phyloP scores from a whole-genome alignment of 495 filamentous ascomycete genomes.

The Aspergillus carlsbadensis region DNA sequence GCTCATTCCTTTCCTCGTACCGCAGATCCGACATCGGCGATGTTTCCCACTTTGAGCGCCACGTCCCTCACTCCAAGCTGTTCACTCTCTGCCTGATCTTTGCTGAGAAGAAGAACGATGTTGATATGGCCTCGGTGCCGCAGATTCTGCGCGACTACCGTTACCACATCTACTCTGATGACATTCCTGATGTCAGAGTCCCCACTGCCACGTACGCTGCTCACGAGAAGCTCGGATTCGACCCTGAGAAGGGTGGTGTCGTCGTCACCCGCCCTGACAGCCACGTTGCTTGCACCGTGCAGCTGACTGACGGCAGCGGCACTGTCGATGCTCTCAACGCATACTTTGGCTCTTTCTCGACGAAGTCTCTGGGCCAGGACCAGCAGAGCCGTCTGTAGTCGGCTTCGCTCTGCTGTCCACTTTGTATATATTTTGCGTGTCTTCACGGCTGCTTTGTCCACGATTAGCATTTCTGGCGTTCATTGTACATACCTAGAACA shows the following conservation, averaged over 20 bases:
- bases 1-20: conserved; percentile 69
- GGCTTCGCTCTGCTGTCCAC: not conserved
- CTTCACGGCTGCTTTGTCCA: conserved; percentile 20
- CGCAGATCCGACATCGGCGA: conserved; percentile 55
- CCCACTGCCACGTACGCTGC: conserved; percentile 69
- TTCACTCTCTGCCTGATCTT: conserved; percentile 76
- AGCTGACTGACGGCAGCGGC: conserved; percentile 68
- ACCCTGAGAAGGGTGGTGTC: conserved; percentile 69
- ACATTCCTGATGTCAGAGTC: conserved; percentile 70
- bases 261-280: conserved; percentile 84
- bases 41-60: conserved; percentile 75
- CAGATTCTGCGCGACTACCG: conserved; percentile 68
- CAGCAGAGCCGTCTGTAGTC: conserved; percentile 42
- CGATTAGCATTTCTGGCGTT: conserved; percentile 39
- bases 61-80: conserved; percentile 81
- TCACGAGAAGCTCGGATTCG: conserved; percentile 83
- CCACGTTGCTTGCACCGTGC: conserved; percentile 75
- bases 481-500: conserved; percentile 12
- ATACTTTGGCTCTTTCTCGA: conserved; percentile 72
- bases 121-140: conserved; percentile 69
- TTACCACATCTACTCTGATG: conserved; percentile 84
- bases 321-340: conserved; percentile 80
- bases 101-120: conserved; percentile 56
- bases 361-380: conserved; percentile 42
- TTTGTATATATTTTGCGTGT: conserved; percentile 24